Percentiles rank a stretch among this genome's conserved stretches.
These are phyloP conservation scores for Flaveria robusta DNA, from an alignment of 129 eudicot species.

Conservation along the genomic window DNA sequence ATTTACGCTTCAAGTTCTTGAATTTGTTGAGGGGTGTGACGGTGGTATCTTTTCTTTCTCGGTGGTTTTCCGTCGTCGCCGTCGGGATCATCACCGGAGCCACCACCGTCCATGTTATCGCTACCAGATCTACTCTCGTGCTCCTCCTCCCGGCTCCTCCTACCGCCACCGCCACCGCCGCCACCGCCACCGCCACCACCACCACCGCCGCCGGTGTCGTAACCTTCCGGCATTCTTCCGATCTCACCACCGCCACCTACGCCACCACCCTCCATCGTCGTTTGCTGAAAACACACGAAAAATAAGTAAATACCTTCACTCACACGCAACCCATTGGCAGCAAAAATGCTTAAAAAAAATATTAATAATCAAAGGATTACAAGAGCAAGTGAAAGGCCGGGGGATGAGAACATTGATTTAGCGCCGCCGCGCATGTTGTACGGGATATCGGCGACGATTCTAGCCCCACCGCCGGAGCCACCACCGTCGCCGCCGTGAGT, in stretches of 20 bases:
- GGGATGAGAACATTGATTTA: slow-evolving; percentile 78
- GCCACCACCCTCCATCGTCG: slow-evolving; percentile 59
- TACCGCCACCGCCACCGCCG: slow-evolving; percentile 43
- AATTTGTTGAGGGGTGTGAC: slow-evolving; percentile 98
- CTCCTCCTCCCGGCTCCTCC: slow-evolving; percentile 91
- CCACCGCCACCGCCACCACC: slow-evolving; percentile 45
- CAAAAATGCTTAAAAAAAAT: too few species aligned
- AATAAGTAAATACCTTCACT: not conserved
- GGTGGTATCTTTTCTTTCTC: slow-evolving; percentile 89
- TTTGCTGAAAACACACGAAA: slow-evolving; percentile 44
- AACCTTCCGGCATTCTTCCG: slow-evolving; percentile 60
- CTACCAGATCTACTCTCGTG: slow-evolving; percentile 99
- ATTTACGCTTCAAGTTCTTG: slow-evolving; percentile 87
- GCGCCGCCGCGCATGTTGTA: slow-evolving; percentile 56
- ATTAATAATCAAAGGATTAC: slow-evolving; percentile 29
- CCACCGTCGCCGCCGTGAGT: slow-evolving; percentile 63
- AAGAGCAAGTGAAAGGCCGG: slow-evolving; percentile 98
- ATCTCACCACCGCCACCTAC: slow-evolving; percentile 43
- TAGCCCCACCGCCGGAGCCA: slow-evolving; percentile 47
- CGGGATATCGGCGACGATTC: slow-evolving; percentile 62
- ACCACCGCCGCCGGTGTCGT: slow-evolving; percentile 44
- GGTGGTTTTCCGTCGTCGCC: slow-evolving; percentile 80
- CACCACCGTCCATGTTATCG: slow-evolving; percentile 87
- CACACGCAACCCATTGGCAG: not conserved
- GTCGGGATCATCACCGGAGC: slow-evolving; percentile 87